Percentiles rank a stretch among this genome's conserved stretches.
These are phyloP conservation scores for Leccinum olivaceopallidum DNA, from an alignment of 768 basidiomycete genomes.

Conservation along the genomic window DNA sequence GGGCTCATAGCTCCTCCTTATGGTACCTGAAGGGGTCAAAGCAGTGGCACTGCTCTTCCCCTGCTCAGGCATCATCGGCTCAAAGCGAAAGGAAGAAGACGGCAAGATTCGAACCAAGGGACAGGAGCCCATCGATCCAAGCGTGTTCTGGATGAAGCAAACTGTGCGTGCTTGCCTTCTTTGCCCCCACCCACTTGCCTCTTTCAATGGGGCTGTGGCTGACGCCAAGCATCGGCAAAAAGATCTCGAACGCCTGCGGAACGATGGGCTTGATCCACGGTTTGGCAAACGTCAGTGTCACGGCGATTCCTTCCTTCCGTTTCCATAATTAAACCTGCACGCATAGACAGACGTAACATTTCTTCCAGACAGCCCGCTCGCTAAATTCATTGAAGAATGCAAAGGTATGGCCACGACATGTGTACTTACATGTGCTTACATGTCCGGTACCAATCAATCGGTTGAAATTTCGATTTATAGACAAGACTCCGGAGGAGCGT, in stretches of 20 bases:
- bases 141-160: slow-evolving; percentile 87
- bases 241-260: slow-evolving; percentile 87
- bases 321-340: background rate
- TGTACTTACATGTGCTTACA: background rate
- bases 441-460: background rate
- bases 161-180: slow-evolving; percentile 50
- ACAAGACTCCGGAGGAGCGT: slow-evolving; percentile 69
- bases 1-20: slow-evolving; percentile 54
- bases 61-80: slow-evolving; percentile 49
- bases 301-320: slow-evolving; percentile 5
- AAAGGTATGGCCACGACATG: slow-evolving; percentile 42
- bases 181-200: background rate
- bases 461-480: slow-evolving; percentile 35
- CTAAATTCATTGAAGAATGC: slow-evolving; percentile 65
- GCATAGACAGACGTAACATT: slow-evolving; percentile 58
- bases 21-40: slow-evolving; percentile 74
- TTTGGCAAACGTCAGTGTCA: slow-evolving; percentile 66
- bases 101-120: slow-evolving; percentile 46
- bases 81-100: slow-evolving; percentile 61
- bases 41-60: slow-evolving; percentile 90
- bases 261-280: slow-evolving; percentile 87
- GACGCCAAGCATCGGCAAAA: background rate
- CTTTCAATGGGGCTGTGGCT: background rate
- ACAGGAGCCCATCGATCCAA: slow-evolving; percentile 53
- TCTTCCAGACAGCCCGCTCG: slow-evolving; percentile 56